Evolutionary conservation across 2,329 filamentous ascomycete species (phyloP), one percentile per base, ranked within the genome.

Genomic region (Tetracladium maxilliforme): DNA sequence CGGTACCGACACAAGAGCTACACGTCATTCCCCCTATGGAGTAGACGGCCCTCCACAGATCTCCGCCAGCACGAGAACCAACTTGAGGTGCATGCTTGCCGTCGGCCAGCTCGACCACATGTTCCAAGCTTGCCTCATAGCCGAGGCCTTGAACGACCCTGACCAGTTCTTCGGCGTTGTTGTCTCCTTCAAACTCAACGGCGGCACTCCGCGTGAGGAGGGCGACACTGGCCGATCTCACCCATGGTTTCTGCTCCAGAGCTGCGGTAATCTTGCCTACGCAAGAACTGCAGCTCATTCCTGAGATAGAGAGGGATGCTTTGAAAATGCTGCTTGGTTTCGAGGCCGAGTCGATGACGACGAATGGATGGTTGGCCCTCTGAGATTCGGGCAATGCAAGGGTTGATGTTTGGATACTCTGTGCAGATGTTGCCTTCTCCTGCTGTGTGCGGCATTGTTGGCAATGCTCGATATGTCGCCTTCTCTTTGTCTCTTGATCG

Each of bases 271-370:
- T 51, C 4, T 52, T 47, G 29, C 53, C 54, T 9, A 51, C 54
- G 37, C 65, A 70, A 10, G 63, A 57, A 16, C 60, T 57, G 42
- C 65, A 70, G 22, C 58, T 68, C 65, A 70, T 70, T 6, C 65
- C 65, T 13, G 51, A 55, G 29, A 70, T 57, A 15, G 57, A 45
- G 8, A 72, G 34, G 1, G 52, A 60, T 3, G 57, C 64, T 19
- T 16, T 12, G 10, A 20, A n/a, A n/a, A n/a, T n/a, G n/a, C n/a
- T n/a, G n/a, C n/a, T n/a, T n/a, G n/a, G n/a, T n/a, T n/a, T n/a
- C n/a, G n/a, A n/a, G n/a, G n/a, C n/a, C n/a, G n/a, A n/a, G n/a
- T n/a, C n/a, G n/a, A n/a, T n/a, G 6, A 47, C 44, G 7, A 57
- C 42, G 22, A 43, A 28, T 10, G 38, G 18, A 9, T 20, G 18